Evolutionary conservation across 306 rosid species (phyloP), one percentile per base, ranked within the genome.

Genomic region (Coriaria nepalensis): DNA sequence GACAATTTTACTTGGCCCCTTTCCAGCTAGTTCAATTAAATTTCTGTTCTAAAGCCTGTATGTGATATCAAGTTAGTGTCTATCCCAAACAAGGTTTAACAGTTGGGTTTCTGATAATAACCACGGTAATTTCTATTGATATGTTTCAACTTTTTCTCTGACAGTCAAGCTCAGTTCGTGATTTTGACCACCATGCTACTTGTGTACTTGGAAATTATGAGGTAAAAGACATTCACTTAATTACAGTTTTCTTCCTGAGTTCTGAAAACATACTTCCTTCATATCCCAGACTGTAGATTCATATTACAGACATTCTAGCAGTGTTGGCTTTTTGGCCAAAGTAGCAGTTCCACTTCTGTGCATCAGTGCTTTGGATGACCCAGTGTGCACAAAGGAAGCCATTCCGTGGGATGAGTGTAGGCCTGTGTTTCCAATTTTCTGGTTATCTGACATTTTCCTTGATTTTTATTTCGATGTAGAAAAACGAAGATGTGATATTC

Each of bases 341-440:
- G 95, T 90, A 33, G 77, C 92, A 3, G 68, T 90, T 51, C 98
- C 98, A 0, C 84, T 90, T 56, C 95, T 90, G 53, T 90, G 95
- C 65, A 68, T 90, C 60, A 81, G 72, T 84, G 92, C 94, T 61
- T 76, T 85, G 75, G 95, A 90, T 67, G 98, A 90, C 73, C 98
- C 98, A 38, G 62, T 90, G 52, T 90, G 98, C 73, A 84, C 94
- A 52, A 79, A 59, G 69, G 98, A 90, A 79, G 95, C 95, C 73
- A 90, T 90, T 79, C 98, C 95, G 14, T 85, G 94, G 98, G 95
- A 90, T 73, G 98, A 90, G 74, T 90, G 98, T 93, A 90, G 98
- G 98, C 38, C 56, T 62, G 39, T 42, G 40, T 55, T 55, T 33
- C 33, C 61, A 37, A 53, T 10, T 40, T 35, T 49, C 39, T 13